These are phyloP conservation scores for Debaryomyces psychrophilus DNA, from an alignment of 1,139 yeast species.

Conservation along the genomic window DNA sequence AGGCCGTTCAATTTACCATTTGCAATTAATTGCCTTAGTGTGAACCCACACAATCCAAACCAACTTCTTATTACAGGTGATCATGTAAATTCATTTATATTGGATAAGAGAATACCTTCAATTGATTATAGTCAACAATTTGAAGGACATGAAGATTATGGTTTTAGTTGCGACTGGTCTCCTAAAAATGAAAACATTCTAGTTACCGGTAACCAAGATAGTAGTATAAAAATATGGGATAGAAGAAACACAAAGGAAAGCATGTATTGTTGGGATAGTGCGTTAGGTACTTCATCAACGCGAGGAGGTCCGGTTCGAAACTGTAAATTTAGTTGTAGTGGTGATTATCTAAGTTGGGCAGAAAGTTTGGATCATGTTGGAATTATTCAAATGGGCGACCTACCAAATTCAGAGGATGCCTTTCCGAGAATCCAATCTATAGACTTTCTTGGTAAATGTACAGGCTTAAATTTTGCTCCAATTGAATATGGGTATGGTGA, in stretches of 20 bases:
- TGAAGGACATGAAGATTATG: conserved; percentile 56
- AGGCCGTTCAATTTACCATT: conserved; percentile 34
- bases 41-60: conserved; percentile 36
- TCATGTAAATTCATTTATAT: conserved; percentile 40
- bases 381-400: conserved; percentile 41
- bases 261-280: conserved; percentile 39
- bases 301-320: conserved; percentile 55
- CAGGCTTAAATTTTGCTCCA: conserved; percentile 56
- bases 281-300: conserved; percentile 29
- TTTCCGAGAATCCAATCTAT: conserved; percentile 47
- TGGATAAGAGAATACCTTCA: conserved; percentile 43
- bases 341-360: conserved; percentile 56
- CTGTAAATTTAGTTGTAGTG: conserved; percentile 50
- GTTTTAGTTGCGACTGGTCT: conserved; percentile 67
- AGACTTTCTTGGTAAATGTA: conserved; percentile 60
- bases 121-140: conserved; percentile 23
- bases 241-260: conserved; percentile 35
- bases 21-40: conserved; percentile 56
- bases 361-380: conserved; percentile 66
- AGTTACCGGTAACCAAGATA: conserved; percentile 65
- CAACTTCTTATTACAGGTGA: conserved; percentile 58
- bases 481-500: conserved; percentile 51
- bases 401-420: conserved; percentile 20
- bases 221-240: conserved; percentile 60
- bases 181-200: conserved; percentile 42